These are phyloP conservation scores for Ganoderma leucocontextum DNA, from an alignment of 1,284 basidiomycete genomes.

Conservation along the genomic window DNA sequence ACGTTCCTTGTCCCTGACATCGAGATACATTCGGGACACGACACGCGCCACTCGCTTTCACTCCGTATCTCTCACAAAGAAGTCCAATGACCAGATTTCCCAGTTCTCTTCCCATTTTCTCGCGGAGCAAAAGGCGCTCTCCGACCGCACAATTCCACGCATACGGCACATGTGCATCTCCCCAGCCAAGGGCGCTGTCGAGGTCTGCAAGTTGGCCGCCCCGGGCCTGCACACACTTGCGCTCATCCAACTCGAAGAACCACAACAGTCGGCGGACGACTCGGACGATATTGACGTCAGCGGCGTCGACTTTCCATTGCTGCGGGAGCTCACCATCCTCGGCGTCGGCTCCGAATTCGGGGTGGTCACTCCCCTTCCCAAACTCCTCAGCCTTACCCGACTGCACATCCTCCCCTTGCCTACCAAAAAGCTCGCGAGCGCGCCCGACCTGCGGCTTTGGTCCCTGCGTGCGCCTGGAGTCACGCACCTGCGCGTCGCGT, in stretches of 20 bases:
- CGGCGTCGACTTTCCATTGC: constrained; percentile 12
- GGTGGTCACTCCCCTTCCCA: background rate
- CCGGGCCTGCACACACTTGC: background rate
- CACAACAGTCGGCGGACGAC: background rate
- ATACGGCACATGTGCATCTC: constrained; percentile 5
- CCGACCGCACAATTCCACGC: background rate
- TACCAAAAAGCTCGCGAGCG: background rate
- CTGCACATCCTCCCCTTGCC: constrained; percentile 6
- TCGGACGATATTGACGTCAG: background rate
- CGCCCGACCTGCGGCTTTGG: constrained; percentile 9
- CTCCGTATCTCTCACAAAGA: constrained; percentile 13
- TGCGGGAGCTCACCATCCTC: constrained; percentile 17
- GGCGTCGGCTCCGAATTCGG: constrained; percentile 11
- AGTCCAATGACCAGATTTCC: background rate
- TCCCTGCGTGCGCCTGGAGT: constrained; percentile 4
- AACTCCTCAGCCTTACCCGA: constrained; percentile 4
- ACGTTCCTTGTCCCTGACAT: constrained; percentile 17
- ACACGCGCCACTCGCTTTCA: constrained; percentile 12
- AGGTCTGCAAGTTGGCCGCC: background rate
- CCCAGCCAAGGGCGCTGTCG: background rate
- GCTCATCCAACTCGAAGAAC: background rate
- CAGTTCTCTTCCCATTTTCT: background rate
- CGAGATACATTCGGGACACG: constrained; percentile 9
- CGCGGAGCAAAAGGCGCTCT: background rate
- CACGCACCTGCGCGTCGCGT: constrained; percentile 8